phyloP scores from a whole-genome alignment of 2,329 filamentous ascomycete genomes.

The Microcyclosporella mali region DNA sequence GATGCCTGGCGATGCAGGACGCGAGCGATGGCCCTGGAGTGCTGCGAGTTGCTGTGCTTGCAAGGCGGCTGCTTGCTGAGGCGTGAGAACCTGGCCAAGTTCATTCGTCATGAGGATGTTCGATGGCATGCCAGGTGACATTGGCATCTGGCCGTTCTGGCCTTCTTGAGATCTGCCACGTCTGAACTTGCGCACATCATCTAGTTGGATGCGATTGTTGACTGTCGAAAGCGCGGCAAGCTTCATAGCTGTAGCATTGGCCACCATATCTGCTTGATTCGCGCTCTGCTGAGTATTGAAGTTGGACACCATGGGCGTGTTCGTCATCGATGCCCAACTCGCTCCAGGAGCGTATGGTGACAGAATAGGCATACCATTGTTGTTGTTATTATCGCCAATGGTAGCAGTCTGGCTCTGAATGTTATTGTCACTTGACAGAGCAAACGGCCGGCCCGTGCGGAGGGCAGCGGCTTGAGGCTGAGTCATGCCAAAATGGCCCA shows the following conservation, averaged over 20 bases:
- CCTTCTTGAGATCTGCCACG: conserved; percentile 67
- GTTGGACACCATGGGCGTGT: conserved; percentile 88
- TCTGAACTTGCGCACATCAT: conserved; percentile 94
- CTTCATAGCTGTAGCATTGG: conserved; percentile 98
- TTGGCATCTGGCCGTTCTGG: conserved; percentile 48
- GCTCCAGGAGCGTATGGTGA: conserved; percentile 79
- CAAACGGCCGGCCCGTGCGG: conserved; percentile 69
- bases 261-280: conserved; percentile 92
- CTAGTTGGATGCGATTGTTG: conserved; percentile 93
- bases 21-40: conserved; percentile 72
- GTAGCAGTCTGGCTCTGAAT: conserved; percentile 69
- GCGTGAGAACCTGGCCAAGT: conserved; percentile 75
- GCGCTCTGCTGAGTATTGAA: conserved; percentile 57
- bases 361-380: conserved; percentile 64
- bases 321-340: conserved; percentile 98
- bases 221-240: conserved; percentile 93
- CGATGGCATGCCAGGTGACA: conserved; percentile 61
- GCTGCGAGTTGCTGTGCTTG: conserved; percentile 75
- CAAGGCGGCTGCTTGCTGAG: conserved; percentile 45
- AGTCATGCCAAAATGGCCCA: conserved; percentile 77
- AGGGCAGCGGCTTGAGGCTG: conserved; percentile 71
- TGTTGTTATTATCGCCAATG: conserved; percentile 33
- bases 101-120: conserved; percentile 89
- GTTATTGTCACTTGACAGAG: conserved; percentile 59
- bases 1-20: conserved; percentile 82